Evolutionary conservation across 345 rosid species (phyloP), one percentile per base, ranked within the genome.

Genomic region (Arabis alpina): DNA sequence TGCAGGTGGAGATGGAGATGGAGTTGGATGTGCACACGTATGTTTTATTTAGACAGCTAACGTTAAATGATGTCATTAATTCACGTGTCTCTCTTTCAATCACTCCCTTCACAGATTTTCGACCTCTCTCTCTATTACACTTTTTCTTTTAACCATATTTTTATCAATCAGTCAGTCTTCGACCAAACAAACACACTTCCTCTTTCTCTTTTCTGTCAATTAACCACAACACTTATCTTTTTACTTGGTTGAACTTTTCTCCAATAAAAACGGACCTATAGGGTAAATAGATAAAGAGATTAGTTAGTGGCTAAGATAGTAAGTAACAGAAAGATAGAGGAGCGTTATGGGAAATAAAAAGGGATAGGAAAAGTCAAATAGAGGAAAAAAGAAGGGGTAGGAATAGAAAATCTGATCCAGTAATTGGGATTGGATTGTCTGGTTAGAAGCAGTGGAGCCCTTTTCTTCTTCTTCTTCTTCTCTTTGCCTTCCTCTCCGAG

Each of bases 381-480:
- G 28, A 48, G 36, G 53, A 32, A 23, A 73, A 56, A 66, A 51
- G 49, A 66, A 43, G 72, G 72, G 67, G 66, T 66, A 66, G 72
- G 72, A 66, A 30, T 57, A 66, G 61, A 66, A 74, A 74, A 74
- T 66, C 77, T 74, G 77, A 74, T 74, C 72, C 55, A 56, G 72
- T 57, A 59, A 65, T 41, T 50, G 65, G 27, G 77, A 73, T 65
- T 66, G 72, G 72, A 66, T 73, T 66, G 77, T 73, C 72, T 73
- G 77, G 72, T 73, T 66, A 73, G 30, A 66, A 73, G 77, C 72
- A 66, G 67, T 73, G 77, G 77, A 73, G 77, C 77, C 72, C 77
- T 64, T 72, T 55, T 7, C 61, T 4, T 55, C 23, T 25, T 2
- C 5, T 59, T 8, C 34, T 53, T 39, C 47, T 44, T 16, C 8